Conservation (phyloP, 805 yeast species). For the Lipomyces chichibuensis region DNA sequence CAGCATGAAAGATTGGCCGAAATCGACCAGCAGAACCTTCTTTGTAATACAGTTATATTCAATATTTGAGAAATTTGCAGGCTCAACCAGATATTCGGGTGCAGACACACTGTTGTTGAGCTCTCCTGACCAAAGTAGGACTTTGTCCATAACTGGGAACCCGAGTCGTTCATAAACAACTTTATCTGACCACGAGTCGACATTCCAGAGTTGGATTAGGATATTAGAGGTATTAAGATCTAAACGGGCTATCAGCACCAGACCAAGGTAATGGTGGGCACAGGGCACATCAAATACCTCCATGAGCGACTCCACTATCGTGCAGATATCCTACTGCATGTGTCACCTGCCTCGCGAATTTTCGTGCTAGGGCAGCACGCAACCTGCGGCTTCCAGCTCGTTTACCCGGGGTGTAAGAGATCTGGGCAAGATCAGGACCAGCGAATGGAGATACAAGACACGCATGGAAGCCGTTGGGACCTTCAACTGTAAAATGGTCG, state of each 20-base stretch:
- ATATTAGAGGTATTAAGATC: not conserved
- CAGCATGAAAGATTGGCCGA: not conserved
- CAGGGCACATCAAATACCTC: not conserved
- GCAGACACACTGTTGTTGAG: not conserved
- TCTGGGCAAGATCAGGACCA: not conserved
- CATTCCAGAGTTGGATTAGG: not conserved
- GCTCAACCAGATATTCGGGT: slow-evolving; percentile 1
- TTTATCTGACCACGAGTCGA: not conserved
- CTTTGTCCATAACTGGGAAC: not conserved
- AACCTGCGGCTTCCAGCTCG: not conserved
- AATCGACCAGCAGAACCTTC: not conserved
- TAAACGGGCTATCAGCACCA: not conserved
- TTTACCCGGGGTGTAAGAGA: not conserved
- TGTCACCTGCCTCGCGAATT: slow-evolving; percentile 2
- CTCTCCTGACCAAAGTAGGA: not conserved
- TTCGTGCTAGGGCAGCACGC: not conserved
- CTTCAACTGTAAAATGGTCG: slow-evolving; percentile 2
- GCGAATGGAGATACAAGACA: slow-evolving; percentile 1
- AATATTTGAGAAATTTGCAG: not conserved
- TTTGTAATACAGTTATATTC: not conserved
- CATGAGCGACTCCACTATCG: not conserved
- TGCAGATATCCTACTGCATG: not conserved
- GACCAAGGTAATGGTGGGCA: not conserved
- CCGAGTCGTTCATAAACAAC: not conserved
- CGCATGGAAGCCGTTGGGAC: not conserved